Percentiles rank a stretch among this genome's conserved stretches.
Conservation (phyloP, 2,329 filamentous ascomycete genomes). For the Monilinia laxa region DNA sequence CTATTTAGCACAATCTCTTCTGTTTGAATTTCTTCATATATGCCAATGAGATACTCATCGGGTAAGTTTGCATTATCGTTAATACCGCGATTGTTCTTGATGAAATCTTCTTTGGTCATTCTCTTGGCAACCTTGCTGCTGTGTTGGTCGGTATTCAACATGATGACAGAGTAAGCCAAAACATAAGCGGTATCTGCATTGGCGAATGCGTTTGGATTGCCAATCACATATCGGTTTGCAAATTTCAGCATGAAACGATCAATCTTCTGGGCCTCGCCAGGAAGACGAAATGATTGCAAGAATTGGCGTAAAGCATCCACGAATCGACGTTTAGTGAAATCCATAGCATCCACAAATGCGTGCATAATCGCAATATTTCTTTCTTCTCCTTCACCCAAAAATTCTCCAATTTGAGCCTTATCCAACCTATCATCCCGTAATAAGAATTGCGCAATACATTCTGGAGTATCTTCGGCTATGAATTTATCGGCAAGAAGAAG, state of each 20-base stretch:
- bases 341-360: conserved; percentile 93
- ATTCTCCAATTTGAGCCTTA: conserved; percentile 92
- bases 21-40: conserved; percentile 86
- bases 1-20: conserved; percentile 96
- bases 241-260: conserved; percentile 99
- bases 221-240: conserved; percentile 89
- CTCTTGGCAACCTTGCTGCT: conserved; percentile 78
- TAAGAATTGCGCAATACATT: conserved; percentile 83
- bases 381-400: conserved; percentile 86
- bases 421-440: conserved; percentile 79
- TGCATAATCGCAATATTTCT: conserved; percentile 98
- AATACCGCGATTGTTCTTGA: conserved; percentile 98
- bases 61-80: conserved; percentile 94
- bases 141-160: conserved; percentile 95
- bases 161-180: conserved; percentile 90
- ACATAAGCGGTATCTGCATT: conserved; percentile 98
- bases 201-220: conserved; percentile 95
- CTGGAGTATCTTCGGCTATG: conserved; percentile 73
- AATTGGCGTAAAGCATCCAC: conserved; percentile 91
- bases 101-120: conserved; percentile 97
- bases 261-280: conserved; percentile 97
- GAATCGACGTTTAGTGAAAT: conserved; percentile 87
- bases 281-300: conserved; percentile 89
- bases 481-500: conserved; percentile 80
- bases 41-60: conserved; percentile 82